Base-by-base conservation (phyloP, 2,329 filamentous ascomycete species). In the Aspergillus pseudoviridinutans region DNA sequence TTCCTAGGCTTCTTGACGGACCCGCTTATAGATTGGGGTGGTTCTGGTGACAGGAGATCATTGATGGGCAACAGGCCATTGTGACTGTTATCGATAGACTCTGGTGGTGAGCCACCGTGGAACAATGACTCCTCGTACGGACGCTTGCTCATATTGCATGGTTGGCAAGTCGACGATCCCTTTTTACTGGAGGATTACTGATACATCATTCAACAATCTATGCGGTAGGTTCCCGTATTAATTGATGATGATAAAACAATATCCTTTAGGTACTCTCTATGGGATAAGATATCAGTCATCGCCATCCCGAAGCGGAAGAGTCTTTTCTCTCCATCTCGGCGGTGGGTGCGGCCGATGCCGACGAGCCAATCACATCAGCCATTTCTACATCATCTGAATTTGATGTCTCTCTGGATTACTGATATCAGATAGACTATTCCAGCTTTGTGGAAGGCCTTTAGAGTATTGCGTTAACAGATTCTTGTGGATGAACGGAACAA, bases 101-200 rank as follows among this genome's bases (percentile, higher is more conserved):
- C 68, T 35, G 65, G 61, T 35, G 57, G 61, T 46, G 64, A 61
- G 51, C 62, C 62, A 59, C 55, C 64, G 60, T 60, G 66, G 53
- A 66, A 66, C 41, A 60, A 58, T 50, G 66, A 63, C 63, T 72
- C 71, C 57, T 69, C 69, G 61, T 68, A 65, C 38, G 67, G 66
- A 59, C 71, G 70, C 69, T 74, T 74, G 71, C 65, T 72, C 71
- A 74, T 74, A 60, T 64, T 71, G 70, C 69, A 69, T 70, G 65
- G 58, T 68, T 58, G 53, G 38, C 28, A 49, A n/a, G 28, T 28
- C 32, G 41, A 20, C 10, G 42, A 27, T 17, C 14, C 24, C n/a
- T 20, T 44, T 25, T 46, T 14, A 24, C n/a, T 25, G 14, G 8
- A 24, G 20, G 44, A 25, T 47, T 22, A 47, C 12, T 4, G 44